phyloP scores from a whole-genome alignment of 441 rosid genomes.

The Pelargonium australe region DNA sequence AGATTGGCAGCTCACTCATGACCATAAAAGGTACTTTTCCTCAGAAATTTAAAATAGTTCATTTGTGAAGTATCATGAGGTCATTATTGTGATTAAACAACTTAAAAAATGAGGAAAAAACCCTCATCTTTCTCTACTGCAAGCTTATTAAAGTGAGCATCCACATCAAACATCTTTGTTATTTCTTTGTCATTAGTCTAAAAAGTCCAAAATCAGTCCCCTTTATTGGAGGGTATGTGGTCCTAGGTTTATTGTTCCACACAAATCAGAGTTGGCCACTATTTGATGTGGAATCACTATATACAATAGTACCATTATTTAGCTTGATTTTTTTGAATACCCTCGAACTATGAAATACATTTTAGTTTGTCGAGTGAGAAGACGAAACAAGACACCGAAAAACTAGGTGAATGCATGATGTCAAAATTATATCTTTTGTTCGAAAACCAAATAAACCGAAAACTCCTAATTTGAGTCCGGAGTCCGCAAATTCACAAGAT shows the following conservation, averaged over 20 bases:
- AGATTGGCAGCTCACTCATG: not conserved
- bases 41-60: not conserved
- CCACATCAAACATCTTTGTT: conserved; percentile 13
- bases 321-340: too few species aligned
- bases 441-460: too few species aligned
- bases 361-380: too few species aligned
- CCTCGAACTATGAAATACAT: too few species aligned
- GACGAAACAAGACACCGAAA: too few species aligned
- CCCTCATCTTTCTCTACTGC: not conserved
- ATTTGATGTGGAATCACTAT: too few species aligned
- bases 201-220: conserved; percentile 8
- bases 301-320: too few species aligned
- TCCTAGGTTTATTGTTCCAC: conserved; percentile 27
- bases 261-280: conserved; percentile 31
- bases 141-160: not conserved
- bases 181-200: not conserved
- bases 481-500: too few species aligned
- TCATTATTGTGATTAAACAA: not conserved
- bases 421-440: too few species aligned
- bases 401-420: too few species aligned
- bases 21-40: not conserved
- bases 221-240: conserved; percentile 19
- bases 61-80: not conserved
- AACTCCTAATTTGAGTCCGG: too few species aligned
- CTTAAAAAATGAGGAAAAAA: not conserved